phyloP scores from a whole-genome alignment of 495 filamentous ascomycete species.

The Tuber borchii region DNA sequence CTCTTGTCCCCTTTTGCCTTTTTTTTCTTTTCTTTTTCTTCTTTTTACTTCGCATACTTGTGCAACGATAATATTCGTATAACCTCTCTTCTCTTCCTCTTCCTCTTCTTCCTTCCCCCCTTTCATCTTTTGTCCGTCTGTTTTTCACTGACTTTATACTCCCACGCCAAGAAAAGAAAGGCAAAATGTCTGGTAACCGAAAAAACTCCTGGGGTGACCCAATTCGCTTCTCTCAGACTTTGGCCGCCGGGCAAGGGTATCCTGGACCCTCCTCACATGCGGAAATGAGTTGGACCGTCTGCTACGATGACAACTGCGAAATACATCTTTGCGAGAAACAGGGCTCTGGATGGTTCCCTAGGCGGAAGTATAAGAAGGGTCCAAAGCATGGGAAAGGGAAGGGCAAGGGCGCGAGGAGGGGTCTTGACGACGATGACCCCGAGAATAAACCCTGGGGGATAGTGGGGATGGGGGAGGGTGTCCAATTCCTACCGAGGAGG shows the following conservation, averaged over 20 bases:
- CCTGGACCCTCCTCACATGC: conserved; percentile 1
- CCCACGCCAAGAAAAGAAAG: not conserved
- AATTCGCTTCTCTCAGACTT: not conserved
- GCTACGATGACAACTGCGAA: conserved; percentile 28
- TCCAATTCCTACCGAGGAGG: not conserved
- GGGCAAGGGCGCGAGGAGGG: not conserved
- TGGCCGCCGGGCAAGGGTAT: not conserved
- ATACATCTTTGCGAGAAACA: conserved; percentile 26
- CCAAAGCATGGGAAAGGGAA: not conserved
- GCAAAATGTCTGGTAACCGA: not conserved
- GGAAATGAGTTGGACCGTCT: conserved; percentile 24
- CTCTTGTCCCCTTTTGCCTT: not conserved
- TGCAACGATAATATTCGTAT: not conserved
- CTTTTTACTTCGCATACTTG: not conserved
- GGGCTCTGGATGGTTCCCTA: conserved; percentile 17
- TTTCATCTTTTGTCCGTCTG: not conserved
- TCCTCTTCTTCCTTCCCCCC: not conserved
- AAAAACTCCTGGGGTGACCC: not conserved
- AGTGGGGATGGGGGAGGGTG: not conserved
- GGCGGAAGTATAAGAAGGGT: not conserved
- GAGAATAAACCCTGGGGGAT: not conserved
- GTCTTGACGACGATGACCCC: not conserved
- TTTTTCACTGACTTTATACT: not conserved
- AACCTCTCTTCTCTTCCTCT: not conserved
- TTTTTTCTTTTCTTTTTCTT: not conserved